These are phyloP conservation scores for Draba incana DNA, from an alignment of 345 rosid species.

Conservation along the genomic window DNA sequence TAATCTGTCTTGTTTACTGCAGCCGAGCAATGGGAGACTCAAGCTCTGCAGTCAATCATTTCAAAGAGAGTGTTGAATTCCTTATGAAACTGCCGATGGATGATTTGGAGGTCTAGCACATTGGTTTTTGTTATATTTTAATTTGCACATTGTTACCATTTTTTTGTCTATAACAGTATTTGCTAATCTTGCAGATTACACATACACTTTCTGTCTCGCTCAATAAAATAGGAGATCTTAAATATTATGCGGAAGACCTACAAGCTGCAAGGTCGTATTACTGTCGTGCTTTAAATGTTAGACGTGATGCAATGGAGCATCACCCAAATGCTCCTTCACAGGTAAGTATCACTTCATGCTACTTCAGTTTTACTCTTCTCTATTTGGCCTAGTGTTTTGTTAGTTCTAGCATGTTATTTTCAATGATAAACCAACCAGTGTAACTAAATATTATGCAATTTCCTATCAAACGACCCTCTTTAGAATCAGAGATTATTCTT, in stretches of 20 bases:
- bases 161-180: conserved; percentile 5
- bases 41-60: conserved; percentile 69
- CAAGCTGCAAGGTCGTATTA: conserved; percentile 84
- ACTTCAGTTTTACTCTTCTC: conserved; percentile 14
- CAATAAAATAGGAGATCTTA: conserved; percentile 94
- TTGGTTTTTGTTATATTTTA: conserved; percentile 15
- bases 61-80: conserved; percentile 89
- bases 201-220: conserved; percentile 96
- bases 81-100: conserved; percentile 68
- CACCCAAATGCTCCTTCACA: conserved; percentile 68
- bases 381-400: neutral
- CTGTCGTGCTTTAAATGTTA: conserved; percentile 69
- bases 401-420: neutral
- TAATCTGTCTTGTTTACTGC: conserved; percentile 36
- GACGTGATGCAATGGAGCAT: conserved; percentile 70
- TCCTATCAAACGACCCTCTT: neutral
- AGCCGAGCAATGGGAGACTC: conserved; percentile 93
- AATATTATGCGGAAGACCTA: conserved; percentile 84
- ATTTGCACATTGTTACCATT: conserved; percentile 7
- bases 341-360: conserved; percentile 48
- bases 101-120: conserved; percentile 75
- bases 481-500: neutral
- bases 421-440: neutral
- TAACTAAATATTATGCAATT: neutral
- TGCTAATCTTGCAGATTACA: conserved; percentile 53